Conservation (phyloP, 768 basidiomycete species). For the Suillus spraguei region DNA sequence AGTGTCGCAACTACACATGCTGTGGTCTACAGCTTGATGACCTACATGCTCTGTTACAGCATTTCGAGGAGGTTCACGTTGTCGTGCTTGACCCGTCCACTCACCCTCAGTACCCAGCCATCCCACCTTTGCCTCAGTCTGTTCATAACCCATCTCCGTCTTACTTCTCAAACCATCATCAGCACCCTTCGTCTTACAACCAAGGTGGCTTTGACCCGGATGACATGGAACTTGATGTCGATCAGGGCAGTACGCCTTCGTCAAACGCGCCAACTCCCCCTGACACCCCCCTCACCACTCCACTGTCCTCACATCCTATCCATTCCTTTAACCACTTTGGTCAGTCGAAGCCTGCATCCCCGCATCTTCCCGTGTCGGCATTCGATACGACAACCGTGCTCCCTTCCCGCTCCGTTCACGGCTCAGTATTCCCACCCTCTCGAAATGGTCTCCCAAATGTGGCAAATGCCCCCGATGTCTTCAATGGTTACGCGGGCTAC, state of each 20-base stretch:
- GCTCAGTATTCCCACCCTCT: conserved; percentile 35
- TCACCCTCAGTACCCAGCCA: conserved; percentile 31
- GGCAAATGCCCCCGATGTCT: conserved; percentile 50
- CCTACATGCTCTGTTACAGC: conserved; percentile 84
- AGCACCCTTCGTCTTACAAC: conserved; percentile 32
- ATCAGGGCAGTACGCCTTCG: conserved; percentile 57
- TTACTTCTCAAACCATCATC: conserved; percentile 28
- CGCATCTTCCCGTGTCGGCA: conserved; percentile 43
- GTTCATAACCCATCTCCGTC: conserved; percentile 34
- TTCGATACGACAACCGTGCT: conserved; percentile 59
- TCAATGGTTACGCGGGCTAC: conserved; percentile 72
- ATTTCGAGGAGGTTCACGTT: conserved; percentile 91
- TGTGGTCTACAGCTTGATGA: conserved; percentile 80
- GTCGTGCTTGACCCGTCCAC: conserved; percentile 57
- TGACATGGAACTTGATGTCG: conserved; percentile 80
- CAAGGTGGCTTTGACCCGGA: conserved; percentile 63
- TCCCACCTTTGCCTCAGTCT: conserved; percentile 33
- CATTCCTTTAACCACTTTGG: conserved; percentile 35
- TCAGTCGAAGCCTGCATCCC: conserved; percentile 31
- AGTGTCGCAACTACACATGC: conserved; percentile 90
- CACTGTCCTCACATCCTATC: conserved; percentile 37
- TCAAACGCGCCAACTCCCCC: conserved; percentile 41
- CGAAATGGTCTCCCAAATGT: conserved; percentile 30
- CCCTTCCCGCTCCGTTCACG: conserved; percentile 43
- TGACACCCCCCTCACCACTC: conserved; percentile 47